Evolutionary conservation across 2,329 filamentous ascomycete species (phyloP).

Genomic region (Davidsoniella virescens): DNA sequence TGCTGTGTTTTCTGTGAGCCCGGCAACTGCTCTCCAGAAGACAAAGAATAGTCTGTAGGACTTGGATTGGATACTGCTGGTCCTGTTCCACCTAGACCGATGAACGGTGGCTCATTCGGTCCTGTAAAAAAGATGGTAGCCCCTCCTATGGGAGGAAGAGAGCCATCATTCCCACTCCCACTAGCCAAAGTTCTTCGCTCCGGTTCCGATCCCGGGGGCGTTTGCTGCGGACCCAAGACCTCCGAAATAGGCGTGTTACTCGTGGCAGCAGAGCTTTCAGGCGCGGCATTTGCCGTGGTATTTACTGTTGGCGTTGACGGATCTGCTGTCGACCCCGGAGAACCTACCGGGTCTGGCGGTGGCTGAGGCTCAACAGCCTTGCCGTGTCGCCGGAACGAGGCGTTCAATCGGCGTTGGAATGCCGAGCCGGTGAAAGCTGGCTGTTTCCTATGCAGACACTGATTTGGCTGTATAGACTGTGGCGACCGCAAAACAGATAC

Average conservation of each 20-base stretch:
- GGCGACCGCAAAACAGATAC: no score
- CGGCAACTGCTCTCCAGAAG: no score
- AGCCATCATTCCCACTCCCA: no score
- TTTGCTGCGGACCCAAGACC: background rate
- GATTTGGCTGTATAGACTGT: no score
- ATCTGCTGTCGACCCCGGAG: no score
- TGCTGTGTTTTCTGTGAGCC: no score
- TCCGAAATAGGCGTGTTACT: background rate
- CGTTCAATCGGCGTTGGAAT: background rate
- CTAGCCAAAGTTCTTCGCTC: background rate
- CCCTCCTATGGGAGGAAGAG: no score
- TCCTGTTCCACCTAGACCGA: background rate
- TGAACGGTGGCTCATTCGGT: background rate
- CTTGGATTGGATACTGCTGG: background rate
- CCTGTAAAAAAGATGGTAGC: background rate
- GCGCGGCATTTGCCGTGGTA: background rate
- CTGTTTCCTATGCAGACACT: no score
- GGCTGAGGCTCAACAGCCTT: slow-evolving; percentile 13
- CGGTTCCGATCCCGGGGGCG: background rate
- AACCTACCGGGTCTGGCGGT: background rate
- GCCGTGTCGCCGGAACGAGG: slow-evolving; percentile 12
- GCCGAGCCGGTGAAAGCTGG: no score
- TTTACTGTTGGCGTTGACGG: background rate
- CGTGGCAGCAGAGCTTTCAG: background rate
- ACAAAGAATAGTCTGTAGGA: no score